Evolutionary conservation across 1,139 yeast genomes (phyloP).

Genomic region (Candida labiduridarum): DNA sequence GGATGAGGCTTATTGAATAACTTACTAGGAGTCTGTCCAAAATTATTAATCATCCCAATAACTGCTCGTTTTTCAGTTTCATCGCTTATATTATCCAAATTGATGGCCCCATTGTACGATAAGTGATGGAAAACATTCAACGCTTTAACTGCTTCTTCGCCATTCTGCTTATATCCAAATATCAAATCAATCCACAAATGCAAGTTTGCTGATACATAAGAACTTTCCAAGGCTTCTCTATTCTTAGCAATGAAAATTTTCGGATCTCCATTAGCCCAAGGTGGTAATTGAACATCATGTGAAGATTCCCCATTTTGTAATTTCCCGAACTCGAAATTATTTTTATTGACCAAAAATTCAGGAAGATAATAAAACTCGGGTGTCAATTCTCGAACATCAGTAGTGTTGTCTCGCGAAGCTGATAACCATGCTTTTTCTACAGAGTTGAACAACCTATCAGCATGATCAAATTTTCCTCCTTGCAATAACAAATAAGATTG

Average conservation of each 20-base stretch:
- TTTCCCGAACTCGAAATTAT: constrained; percentile 67
- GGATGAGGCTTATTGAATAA: constrained; percentile 70
- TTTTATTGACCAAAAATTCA: constrained; percentile 67
- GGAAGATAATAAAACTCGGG: constrained; percentile 86
- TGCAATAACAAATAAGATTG: constrained; percentile 75
- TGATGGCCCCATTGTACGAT: constrained; percentile 81
- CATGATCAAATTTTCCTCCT: constrained; percentile 87
- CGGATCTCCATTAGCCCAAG: constrained; percentile 82
- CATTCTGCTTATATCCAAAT: constrained; percentile 79
- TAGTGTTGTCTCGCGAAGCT: constrained; percentile 74
- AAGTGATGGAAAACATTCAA: constrained; percentile 79
- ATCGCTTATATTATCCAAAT: constrained; percentile 70
- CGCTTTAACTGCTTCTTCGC: constrained; percentile 62
- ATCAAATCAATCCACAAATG: constrained; percentile 84
- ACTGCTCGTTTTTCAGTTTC: constrained; percentile 73
- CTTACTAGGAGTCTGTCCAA: constrained; percentile 86
- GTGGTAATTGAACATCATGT: constrained; percentile 68
- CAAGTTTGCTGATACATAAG: constrained; percentile 71
- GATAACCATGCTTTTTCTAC: constrained; percentile 76
- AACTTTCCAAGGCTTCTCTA: constrained; percentile 80
- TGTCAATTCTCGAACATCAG: constrained; percentile 82
- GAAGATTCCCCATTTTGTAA: constrained; percentile 63
- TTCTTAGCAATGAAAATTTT: constrained; percentile 69
- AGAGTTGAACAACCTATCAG: constrained; percentile 77
- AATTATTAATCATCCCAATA: constrained; percentile 82